Conservation (phyloP, 768 basidiomycete genomes). For the Ephemerocybe angulata region DNA sequence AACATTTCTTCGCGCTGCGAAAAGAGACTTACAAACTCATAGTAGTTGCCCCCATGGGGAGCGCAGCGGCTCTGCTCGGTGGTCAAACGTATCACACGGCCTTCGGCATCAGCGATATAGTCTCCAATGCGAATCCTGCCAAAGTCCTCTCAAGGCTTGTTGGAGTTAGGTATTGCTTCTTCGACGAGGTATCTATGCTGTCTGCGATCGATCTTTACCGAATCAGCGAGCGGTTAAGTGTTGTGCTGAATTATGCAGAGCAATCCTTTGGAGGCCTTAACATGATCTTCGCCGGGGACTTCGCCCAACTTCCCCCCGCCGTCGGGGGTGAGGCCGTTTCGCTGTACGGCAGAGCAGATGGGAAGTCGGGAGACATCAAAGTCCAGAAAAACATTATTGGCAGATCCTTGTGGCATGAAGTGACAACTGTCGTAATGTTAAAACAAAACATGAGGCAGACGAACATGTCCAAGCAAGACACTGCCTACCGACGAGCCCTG, state of each 20-base stretch:
- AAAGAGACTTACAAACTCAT: neutral
- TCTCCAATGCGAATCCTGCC: neutral
- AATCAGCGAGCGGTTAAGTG: slow-evolving; percentile 21
- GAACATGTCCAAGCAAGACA: slow-evolving; percentile 19
- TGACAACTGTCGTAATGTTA: slow-evolving; percentile 35
- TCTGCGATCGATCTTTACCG: slow-evolving; percentile 24
- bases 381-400: slow-evolving; percentile 24
- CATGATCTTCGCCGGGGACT: slow-evolving; percentile 40
- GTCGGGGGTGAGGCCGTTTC: too few relatives aligned
- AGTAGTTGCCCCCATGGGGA: slow-evolving; percentile 16
- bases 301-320: slow-evolving; percentile 36
- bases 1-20: slow-evolving; percentile 21
- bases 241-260: slow-evolving; percentile 14
- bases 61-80: slow-evolving; percentile 17
- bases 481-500: slow-evolving; percentile 21
- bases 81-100: slow-evolving; percentile 26
- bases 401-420: slow-evolving; percentile 29
- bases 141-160: slow-evolving; percentile 8
- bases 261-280: slow-evolving; percentile 33
- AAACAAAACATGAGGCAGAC: slow-evolving; percentile 32
- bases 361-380: neutral
- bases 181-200: slow-evolving; percentile 43
- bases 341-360: too few relatives aligned
- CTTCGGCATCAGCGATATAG: slow-evolving; percentile 11
- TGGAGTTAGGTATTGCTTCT: slow-evolving; percentile 34